Base-by-base conservation (phyloP, 352 stramenopile genomes). In the Globisporangium abappressorium region DNA sequence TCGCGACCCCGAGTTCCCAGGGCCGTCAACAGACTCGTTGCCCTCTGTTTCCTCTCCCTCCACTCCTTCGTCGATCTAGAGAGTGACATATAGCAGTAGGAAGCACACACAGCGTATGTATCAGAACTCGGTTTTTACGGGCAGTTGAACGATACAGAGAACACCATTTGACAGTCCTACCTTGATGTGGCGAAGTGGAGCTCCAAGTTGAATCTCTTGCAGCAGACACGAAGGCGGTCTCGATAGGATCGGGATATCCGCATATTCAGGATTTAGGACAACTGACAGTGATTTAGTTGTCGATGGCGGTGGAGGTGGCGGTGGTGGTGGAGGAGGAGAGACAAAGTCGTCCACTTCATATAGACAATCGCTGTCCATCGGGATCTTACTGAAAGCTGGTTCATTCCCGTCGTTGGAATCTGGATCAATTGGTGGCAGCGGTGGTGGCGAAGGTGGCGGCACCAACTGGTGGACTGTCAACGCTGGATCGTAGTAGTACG, bases 401-500 rank as follows among this genome's bases (percentile, higher is more conserved):
- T 70, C 73, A 24, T 64, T 74, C 57, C 68, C 43, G 9, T 60
- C 61, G 5, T 60, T 46, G 33, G 24, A 57, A 18, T 56, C 24
- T 4, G n/a, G 24, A 18, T 61, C 43, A 53, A 57, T 64, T 47
- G 72, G 68, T 8, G 70, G 76, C 15, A 64, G 68, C 22, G 77
- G 68, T 3, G 72, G 74, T 2, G 77, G 65, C 0, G 74, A 76
- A 6, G 74, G 74, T 2, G 69, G 68, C 5, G 54, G 54, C 9
- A 58, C 55, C 8, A 62, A 38, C 43, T 70, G 68, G 33, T 43
- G 49, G 2, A 4, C 65, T 58, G 18, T 57, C 49, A n/a, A 66
- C 53, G 70, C 57, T 3, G 77, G 77, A 28, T 85, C 77, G 53
- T 84, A 76, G 67, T 85, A 89, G 57, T 89, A 89, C 59, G 80